Evolutionary conservation across 805 yeast species (phyloP), one percentile per base, ranked within the genome.

Genomic region (Myxozyma mucilagina): DNA sequence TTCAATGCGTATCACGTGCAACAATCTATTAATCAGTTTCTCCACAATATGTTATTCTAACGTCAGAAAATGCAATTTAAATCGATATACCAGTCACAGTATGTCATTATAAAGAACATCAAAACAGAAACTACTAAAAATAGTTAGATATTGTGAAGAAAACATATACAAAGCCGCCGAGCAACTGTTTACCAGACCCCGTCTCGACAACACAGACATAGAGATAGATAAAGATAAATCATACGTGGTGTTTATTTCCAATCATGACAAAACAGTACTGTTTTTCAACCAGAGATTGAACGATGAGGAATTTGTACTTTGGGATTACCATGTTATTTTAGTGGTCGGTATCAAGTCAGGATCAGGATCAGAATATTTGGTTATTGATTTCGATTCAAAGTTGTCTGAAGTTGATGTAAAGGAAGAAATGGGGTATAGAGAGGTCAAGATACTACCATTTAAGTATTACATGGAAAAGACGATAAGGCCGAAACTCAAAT

Each of bases 301-400:
- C 9, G 36, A n/a, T 1, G 61, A 47, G 9, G 55, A 48, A 7
- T 32, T 36, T 4, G 59, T 57, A 11, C 14, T 61, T 7, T 61
- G 65, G 65, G 65, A 61, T 41, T 61, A 61, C 47, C 65, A 61
- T 39, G 65, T 57, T 10, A 49, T 61, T 34, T 18, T 57, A 16
- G 24, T 50, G 18, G n/a, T 52, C 38, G 31, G 6, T 7, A 16
- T 20, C 47, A 18, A 18, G 48, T 8, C 29, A 24, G 31, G 3
- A 11, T 11, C 1, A 34, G 13, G 39, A 16, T 14, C 16, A 9
- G 4, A 5, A 9, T 10, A 38, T 4, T 10, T 11, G 10, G 65
- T 61, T 3, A 31, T 61, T 8, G 65, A 61, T 31, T 42, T 32
- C 18, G 65, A 61, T 36, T 53, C 61, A 10, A 18, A 36, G 9